These are phyloP conservation scores for Cicer judaicum DNA, from an alignment of 306 rosid species.

Conservation along the genomic window DNA sequence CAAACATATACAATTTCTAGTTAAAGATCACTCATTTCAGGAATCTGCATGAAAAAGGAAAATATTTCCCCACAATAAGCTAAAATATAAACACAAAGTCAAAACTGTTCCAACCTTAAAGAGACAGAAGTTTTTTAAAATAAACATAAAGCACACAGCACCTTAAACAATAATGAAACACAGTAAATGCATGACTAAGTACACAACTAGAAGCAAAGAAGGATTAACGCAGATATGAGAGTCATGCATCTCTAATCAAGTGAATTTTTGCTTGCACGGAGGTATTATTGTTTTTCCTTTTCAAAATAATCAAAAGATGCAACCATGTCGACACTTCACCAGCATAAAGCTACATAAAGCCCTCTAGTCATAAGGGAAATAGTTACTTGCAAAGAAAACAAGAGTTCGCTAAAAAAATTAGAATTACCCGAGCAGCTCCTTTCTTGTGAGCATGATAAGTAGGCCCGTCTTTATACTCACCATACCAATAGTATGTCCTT, in stretches of 20 bases:
- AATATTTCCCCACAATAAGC: background rate
- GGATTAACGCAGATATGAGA: conserved; percentile 21
- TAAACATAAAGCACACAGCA: background rate
- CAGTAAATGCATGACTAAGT: conserved; percentile 20
- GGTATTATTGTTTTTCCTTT: background rate
- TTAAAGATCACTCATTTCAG: background rate
- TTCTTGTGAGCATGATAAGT: conserved; percentile 87
- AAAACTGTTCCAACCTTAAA: conserved; percentile 22
- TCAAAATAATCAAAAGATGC: conserved; percentile 25
- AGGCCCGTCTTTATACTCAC: conserved; percentile 95
- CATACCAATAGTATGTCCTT: conserved; percentile 95
- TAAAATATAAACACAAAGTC: background rate
- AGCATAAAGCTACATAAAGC: conserved; percentile 21
- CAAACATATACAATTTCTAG: conserved; percentile 4
- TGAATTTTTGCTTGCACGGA: conserved; percentile 11
- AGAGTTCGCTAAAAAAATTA: conserved; percentile 22
- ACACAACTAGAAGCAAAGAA: background rate
- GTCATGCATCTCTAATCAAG: conserved; percentile 30
- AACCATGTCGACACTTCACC: conserved; percentile 22
- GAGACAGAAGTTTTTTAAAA: conserved; percentile 12
- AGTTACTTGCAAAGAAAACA: conserved; percentile 33
- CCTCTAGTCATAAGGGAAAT: conserved; percentile 31
- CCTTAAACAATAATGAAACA: conserved; percentile 24
- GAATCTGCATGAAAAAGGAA: background rate
- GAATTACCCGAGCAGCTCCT: conserved; percentile 91